Evolutionary conservation across 352 stramenopile species (phyloP), one percentile per base, ranked within the genome.

Genomic region (Aphanomyces euteiches): DNA sequence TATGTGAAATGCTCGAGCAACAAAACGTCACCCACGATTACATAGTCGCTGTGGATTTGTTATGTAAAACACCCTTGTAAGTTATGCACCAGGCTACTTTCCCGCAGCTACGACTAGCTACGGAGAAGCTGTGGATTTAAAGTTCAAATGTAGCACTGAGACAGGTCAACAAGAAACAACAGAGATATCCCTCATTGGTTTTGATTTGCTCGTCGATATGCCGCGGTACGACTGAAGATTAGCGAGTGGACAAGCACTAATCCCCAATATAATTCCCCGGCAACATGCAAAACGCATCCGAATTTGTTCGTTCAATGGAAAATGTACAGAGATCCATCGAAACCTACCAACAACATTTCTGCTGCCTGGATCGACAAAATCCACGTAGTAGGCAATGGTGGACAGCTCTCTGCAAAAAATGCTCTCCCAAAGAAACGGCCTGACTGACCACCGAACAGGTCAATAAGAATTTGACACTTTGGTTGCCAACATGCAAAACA

Each of bases 381-480:
- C 37, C 7, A n/a, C 50, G n/a, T 34, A 19, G 2, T 10, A 13
- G n/a, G 7, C n/a, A 58, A 58, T 34, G 50, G 50, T 19, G n/a
- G 8, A 58, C 50, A n/a, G 8, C 8, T 8, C n/a, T 8, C 8
- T 19, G 8, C n/a, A 10, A 3, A 2, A 34, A 58, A 21, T 78
- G 15, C 64, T 93, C 72, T 95, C 81, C 85, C 85, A 95, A 95
- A 90, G 85, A 92, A 90, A 93, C 84, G 87, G 87, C 87, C 88
- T 95, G 81, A 87, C 77, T 73, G 80, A 77, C 77, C 82, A 95
- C 77, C 80, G 73, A 73, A 19, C 79, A 53, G 75, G 79, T 78
- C 81, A 77, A 77, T 74, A 83, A 92, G 85, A 95, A 95, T 91
- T 95, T 95, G 87, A 95, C 87, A 90, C 85, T 90, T 95, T 95